Evolutionary conservation across 305 asterid genomes (phyloP).

Genomic region (Fraxinus angustifolia): DNA sequence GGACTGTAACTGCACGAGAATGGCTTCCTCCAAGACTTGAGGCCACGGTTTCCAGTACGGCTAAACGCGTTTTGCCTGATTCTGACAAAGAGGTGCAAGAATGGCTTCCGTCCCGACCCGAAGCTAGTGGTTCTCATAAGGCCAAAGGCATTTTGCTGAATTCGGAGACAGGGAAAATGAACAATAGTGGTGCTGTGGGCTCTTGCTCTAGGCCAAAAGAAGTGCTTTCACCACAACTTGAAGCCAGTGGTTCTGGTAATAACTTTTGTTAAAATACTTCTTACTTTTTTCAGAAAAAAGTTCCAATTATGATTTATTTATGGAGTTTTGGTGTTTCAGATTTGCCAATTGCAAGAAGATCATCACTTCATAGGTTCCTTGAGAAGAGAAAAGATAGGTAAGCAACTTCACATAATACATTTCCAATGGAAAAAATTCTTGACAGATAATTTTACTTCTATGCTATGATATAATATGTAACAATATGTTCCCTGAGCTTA

Average conservation of each 20-base stretch:
- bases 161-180: slow-evolving; percentile 19
- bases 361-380: slow-evolving; percentile 78
- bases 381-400: slow-evolving; percentile 82
- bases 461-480: neutral
- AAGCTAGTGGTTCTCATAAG: slow-evolving; percentile 18
- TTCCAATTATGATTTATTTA: neutral
- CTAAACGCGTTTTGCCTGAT: neutral
- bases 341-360: slow-evolving; percentile 80
- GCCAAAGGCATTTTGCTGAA: slow-evolving; percentile 19
- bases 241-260: slow-evolving; percentile 31
- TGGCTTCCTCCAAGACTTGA: slow-evolving; percentile 29
- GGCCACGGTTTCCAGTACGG: neutral
- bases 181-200: neutral
- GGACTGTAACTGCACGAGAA: slow-evolving; percentile 19
- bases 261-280: neutral
- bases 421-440: neutral
- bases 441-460: neutral
- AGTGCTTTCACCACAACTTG: slow-evolving; percentile 32
- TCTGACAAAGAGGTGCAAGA: neutral
- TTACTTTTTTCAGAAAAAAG: neutral
- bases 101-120: slow-evolving; percentile 21
- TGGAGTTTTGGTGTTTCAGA: slow-evolving; percentile 33
- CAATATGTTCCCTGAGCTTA: neutral
- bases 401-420: neutral
- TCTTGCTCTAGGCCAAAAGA: slow-evolving; percentile 23